Conservation (phyloP, 1,284 basidiomycete species). For the Exsudoporus floridanus region DNA sequence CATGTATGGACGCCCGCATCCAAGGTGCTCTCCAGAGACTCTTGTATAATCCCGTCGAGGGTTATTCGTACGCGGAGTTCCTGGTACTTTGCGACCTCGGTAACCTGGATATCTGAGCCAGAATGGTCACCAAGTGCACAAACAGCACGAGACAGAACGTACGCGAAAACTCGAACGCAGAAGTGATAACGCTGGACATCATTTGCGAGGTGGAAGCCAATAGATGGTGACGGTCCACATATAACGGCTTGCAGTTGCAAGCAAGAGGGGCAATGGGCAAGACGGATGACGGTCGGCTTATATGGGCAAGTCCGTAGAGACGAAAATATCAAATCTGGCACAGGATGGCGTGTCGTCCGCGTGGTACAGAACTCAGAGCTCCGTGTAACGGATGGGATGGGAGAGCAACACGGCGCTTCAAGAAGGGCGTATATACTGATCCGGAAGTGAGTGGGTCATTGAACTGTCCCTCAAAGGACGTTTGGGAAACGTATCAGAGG, state of each 20-base stretch:
- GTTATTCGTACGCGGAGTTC: conserved; percentile 30
- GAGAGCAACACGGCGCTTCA: conserved; percentile 11
- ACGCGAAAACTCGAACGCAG: conserved; percentile 28
- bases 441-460: conserved; percentile 31
- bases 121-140: not conserved
- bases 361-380: conserved; percentile 21
- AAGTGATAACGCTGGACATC: conserved; percentile 18
- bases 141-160: not conserved
- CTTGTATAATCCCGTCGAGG: conserved; percentile 31
- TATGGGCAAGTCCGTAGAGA: conserved; percentile 18
- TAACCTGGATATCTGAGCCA: conserved; percentile 25
- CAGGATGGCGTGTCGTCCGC: conserved; percentile 34
- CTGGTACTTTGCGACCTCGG: conserved; percentile 23
- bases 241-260: conserved; percentile 27
- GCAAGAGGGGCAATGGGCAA: conserved; percentile 37
- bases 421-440: conserved; percentile 30
- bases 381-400: conserved; percentile 23
- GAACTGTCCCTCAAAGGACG: conserved; percentile 27
- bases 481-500: conserved; percentile 27
- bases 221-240: conserved; percentile 18
- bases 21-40: conserved; percentile 30
- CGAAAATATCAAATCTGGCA: conserved; percentile 35
- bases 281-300: conserved; percentile 27
- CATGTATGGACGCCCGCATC: conserved; percentile 29
- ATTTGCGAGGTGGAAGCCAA: conserved; percentile 9